A percentile compares a stretch with the other conserved stretches of the same genome.
Evolutionary conservation across 441 rosid genomes (phyloP).

Genomic region (Pelargonium hybrid): DNA sequence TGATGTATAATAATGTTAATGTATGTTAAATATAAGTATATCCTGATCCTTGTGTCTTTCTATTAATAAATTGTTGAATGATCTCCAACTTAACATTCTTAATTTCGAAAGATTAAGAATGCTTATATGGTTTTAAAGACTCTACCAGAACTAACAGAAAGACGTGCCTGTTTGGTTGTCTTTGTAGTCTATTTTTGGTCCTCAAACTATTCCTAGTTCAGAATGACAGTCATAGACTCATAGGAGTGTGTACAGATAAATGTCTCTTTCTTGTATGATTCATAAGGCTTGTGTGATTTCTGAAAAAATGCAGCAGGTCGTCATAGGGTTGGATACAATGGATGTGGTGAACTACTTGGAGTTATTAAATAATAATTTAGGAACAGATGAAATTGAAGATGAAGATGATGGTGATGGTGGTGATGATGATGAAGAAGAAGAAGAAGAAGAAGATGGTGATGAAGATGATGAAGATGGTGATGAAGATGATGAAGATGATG

Average conservation of each 20-base stretch:
- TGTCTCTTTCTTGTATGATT: conserved; percentile 1
- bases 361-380: conserved; percentile 50
- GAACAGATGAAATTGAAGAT: conserved; percentile 57
- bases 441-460: conserved; percentile 28
- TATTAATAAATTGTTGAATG: neutral
- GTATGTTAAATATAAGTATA: neutral
- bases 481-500: conserved; percentile 24
- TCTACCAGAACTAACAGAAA: neutral
- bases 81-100: neutral
- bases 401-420: conserved; percentile 51
- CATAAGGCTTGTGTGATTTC: conserved; percentile 10
- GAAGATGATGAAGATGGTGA: conserved; percentile 15
- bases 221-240: neutral
- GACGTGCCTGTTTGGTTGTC: neutral
- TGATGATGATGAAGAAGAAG: conserved; percentile 35
- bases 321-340: conserved; percentile 69
- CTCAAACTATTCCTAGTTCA: neutral
- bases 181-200: neutral
- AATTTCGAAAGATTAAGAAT: neutral
- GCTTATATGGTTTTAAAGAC: neutral
- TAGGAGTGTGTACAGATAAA: neutral
- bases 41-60: neutral
- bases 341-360: conserved; percentile 76
- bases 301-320: conserved; percentile 63
- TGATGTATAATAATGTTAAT: neutral